Evolutionary conservation across 2,329 filamentous ascomycete species (phyloP), one percentile per base, ranked within the genome.

Genomic region (Colletotrichum godetiae): DNA sequence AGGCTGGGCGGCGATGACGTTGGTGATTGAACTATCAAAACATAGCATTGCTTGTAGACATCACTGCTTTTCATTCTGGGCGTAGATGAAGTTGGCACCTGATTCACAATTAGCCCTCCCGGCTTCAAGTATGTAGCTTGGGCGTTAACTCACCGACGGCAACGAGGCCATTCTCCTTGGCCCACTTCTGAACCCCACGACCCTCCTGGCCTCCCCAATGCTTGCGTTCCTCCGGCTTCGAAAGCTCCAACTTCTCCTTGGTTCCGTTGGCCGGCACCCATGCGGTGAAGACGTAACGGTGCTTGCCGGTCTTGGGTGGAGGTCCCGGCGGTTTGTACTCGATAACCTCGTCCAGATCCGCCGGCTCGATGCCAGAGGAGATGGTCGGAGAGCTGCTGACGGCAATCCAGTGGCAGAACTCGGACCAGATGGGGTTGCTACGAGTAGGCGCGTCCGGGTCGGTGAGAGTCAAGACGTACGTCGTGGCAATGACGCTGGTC

Each of bases 331-430:
- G 79, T 74, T 83, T 83, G 76, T 86, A 86, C 15, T 81, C 75
- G 56, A 86, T 77, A 19, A 86, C 73, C n/a, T 84, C 80, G 22
- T 80, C 71, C 7, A 84, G 75, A 24, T 78, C 75, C 6, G 73
- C 74, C 22, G 78, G 55, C 10, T 75, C 65, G n/a, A 78, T 52
- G 1, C 73, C 68, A 7, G 42, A 49, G 11, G 76, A 76, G 8
- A 67, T 46, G 7, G 76, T 58, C 3, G 75, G 65, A 24, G 78
- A 78, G 27, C 83, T 68, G 27, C 80, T 80, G 0, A 82, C 81
- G 4, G 82, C 81, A 59, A 86, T 82, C 83, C 84, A 86, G 76
- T 86, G 85, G 74, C 84, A 87, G 77, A 85, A 81, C 78, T 87
- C 85, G 7, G 83, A 81, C 83, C 83, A 86, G 68, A 83, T 81